Conservation (phyloP, 768 basidiomycete species). For the Podaxis sp. region DNA sequence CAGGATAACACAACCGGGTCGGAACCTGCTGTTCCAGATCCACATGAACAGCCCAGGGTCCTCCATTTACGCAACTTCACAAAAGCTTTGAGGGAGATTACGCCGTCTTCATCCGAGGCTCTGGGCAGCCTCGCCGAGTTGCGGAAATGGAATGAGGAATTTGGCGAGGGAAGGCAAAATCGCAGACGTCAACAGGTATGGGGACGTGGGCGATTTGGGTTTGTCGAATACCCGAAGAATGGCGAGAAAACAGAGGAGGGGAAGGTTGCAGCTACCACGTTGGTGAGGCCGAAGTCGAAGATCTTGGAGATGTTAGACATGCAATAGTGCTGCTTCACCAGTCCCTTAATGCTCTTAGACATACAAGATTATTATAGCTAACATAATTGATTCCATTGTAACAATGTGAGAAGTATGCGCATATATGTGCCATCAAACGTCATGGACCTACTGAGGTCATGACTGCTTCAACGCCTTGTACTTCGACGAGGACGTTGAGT, state of each 20-base stretch:
- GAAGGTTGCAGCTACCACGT: slow-evolving; percentile 33
- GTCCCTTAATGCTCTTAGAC: background rate
- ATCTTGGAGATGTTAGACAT: slow-evolving; percentile 6
- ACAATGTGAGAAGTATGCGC: background rate
- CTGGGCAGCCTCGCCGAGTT: slow-evolving; percentile 73
- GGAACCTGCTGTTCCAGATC: background rate
- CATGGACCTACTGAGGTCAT: background rate
- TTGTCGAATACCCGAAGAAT: slow-evolving; percentile 47
- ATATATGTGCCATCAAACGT: background rate
- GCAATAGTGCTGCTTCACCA: background rate
- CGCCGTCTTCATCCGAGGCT: slow-evolving; percentile 83
- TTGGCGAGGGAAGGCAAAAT: slow-evolving; percentile 79
- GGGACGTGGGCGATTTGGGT: slow-evolving; percentile 89
- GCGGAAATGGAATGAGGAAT: slow-evolving; percentile 91
- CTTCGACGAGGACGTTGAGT: slow-evolving; percentile 26
- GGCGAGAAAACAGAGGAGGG: slow-evolving; percentile 37
- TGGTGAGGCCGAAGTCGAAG: background rate
- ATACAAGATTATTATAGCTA: slow-evolving; percentile 1
- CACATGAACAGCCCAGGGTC: slow-evolving; percentile 18
- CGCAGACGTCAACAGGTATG: slow-evolving; percentile 71
- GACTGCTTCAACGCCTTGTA: slow-evolving; percentile 20
- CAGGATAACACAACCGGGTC: background rate
- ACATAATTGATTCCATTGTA: background rate
- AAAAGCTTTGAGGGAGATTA: slow-evolving; percentile 86
- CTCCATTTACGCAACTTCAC: slow-evolving; percentile 62